Evolutionary conservation across 2,329 filamentous ascomycete species (phyloP), one percentile per base, ranked within the genome.

Genomic region (Aspergillus pseudoglaucus): DNA sequence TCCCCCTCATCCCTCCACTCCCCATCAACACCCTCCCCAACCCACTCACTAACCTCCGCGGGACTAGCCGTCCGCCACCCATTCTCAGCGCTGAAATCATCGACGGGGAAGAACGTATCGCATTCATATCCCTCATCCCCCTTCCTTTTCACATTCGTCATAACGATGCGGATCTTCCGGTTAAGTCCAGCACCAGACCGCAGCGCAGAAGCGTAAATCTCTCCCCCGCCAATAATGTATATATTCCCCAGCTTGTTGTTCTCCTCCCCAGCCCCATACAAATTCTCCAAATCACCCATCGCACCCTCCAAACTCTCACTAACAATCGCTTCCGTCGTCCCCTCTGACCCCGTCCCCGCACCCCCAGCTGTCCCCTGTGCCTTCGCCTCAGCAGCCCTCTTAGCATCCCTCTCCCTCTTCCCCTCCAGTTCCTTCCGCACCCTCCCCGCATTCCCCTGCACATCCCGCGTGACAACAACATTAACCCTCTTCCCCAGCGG

Each of bases 141-240:
- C n/a, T 53, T 56, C 53, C 59, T 61, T 42, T 63, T 59, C 41
- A 72, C 61, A 57, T 69, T 62, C 32, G 69, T 71, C 68, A 71
- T 66, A 18, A 72, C 60, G 53, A 72, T 63, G 47, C 69, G 52
- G 33, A 71, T 48, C 18, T 54, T 53, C 39, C 50, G 47, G 41
- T 20, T 44, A 5, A 41, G 18, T 18, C 10, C 14, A 10, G 40
- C 6, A 1, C 18, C 23, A n/a, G 22, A 47, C 9, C 55, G 45
- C 61, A 97, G 73, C 12, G 88, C 84, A 18, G 83, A 79, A 35
- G 73, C 75, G 69, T 97, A 98, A 55, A 97, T 84, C 71, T 90
- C 85, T 47, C 83, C 87, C 4, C 93, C 93, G 20, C 93, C 93
- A 59, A 98, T 96, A 39, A 97, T 80, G 67, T 90, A 97, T 3